Conservation (phyloP, 495 filamentous ascomycete genomes). For the Aspergillus biplanus region DNA sequence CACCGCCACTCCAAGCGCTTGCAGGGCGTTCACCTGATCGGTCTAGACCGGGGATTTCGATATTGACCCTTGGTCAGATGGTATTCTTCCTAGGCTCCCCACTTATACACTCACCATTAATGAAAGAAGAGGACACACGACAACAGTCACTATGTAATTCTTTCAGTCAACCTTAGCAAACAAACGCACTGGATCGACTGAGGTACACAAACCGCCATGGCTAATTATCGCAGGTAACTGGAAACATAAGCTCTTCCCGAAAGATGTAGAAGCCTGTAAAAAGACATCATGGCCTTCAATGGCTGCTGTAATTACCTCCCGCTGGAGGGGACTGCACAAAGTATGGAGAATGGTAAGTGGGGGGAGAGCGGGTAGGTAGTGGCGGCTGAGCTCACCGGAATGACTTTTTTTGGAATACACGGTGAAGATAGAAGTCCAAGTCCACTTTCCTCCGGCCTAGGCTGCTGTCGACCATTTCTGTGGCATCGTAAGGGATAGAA, state of each 20-base stretch:
- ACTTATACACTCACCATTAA: conserved; percentile 68
- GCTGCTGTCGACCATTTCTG: conserved; percentile 26
- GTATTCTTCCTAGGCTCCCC: neutral
- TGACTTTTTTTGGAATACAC: conserved; percentile 75
- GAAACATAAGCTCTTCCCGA: conserved; percentile 94
- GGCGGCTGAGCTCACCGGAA: conserved; percentile 62
- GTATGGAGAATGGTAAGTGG: conserved; percentile 18
- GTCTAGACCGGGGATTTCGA: conserved; percentile 51
- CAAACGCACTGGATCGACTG: neutral
- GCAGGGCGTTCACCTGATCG: conserved; percentile 86
- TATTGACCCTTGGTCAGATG: conserved; percentile 5
- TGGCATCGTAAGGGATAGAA: conserved; percentile 23
- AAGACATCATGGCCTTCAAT: conserved; percentile 90
- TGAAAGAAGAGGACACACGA: conserved; percentile 86
- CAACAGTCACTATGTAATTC: conserved; percentile 71
- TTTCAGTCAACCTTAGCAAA: conserved; percentile 11
- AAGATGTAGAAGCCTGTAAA: conserved; percentile 93
- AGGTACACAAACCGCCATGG: conserved; percentile 68
- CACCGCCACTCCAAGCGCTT: conserved; percentile 72
- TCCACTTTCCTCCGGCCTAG: conserved; percentile 52
- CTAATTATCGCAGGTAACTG: conserved; percentile 89
- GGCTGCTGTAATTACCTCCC: conserved; percentile 82
- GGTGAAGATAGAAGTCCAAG: conserved; percentile 81
- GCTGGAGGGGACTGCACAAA: conserved; percentile 70
- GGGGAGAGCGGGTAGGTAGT: neutral